phyloP scores from a whole-genome alignment of 805 yeast species.

The Huiozyma naganishii region DNA sequence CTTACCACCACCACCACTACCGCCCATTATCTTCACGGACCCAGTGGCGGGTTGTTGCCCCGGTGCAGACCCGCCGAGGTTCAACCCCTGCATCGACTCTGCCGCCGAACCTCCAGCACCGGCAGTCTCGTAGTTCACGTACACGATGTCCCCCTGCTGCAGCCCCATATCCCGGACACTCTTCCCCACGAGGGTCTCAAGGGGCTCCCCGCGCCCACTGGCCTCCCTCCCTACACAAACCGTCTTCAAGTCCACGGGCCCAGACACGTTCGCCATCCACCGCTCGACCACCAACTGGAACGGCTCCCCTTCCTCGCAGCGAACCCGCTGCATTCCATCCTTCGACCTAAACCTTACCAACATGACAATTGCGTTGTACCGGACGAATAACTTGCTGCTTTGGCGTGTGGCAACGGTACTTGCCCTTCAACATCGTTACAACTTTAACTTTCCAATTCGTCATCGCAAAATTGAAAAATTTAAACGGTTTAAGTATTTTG shows the following conservation, averaged over 20 bases:
- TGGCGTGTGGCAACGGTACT: too few relatives aligned
- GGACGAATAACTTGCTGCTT: too few relatives aligned
- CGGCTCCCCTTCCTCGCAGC: slow-evolving; percentile 35
- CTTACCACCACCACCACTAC: slow-evolving; percentile 1
- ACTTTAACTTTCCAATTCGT: too few relatives aligned
- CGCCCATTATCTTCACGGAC: background rate
- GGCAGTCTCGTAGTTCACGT: slow-evolving; percentile 27
- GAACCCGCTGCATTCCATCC: slow-evolving; percentile 70
- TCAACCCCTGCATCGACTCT: background rate
- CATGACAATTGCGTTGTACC: slow-evolving; percentile 20
- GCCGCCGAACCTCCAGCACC: background rate
- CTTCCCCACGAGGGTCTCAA: slow-evolving; percentile 14
- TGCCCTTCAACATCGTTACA: too few relatives aligned
- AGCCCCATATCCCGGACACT: slow-evolving; percentile 36
- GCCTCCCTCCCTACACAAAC: slow-evolving; percentile 21
- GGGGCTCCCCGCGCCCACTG: slow-evolving; percentile 7
- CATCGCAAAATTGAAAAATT: too few relatives aligned
- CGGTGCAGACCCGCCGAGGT: background rate
- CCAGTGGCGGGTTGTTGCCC: background rate
- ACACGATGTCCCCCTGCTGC: slow-evolving; percentile 52
- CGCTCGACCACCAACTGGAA: slow-evolving; percentile 37
- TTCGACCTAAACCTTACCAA: slow-evolving; percentile 73
- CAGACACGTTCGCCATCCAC: slow-evolving; percentile 20
- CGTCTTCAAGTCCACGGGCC: slow-evolving; percentile 16
- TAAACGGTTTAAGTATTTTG: too few relatives aligned